Evolutionary conservation across 208 protist genomes (phyloP).

Genomic region (Novymonas esmeraldas): DNA sequence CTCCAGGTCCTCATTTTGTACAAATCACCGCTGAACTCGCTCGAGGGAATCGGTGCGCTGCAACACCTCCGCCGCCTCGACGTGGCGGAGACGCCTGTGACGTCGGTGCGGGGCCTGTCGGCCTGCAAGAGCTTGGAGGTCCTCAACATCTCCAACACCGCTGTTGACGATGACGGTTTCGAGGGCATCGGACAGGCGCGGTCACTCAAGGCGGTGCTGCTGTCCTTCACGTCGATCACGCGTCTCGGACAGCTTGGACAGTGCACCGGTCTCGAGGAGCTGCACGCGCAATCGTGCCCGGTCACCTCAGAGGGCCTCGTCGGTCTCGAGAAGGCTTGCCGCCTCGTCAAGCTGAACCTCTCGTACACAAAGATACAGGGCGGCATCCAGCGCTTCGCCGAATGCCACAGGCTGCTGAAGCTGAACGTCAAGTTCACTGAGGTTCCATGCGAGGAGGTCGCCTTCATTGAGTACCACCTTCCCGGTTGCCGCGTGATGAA

Average conservation of each 20-base stretch:
- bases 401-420: slow-evolving; percentile 25
- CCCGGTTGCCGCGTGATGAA: slow-evolving; percentile 28
- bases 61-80: slow-evolving; percentile 27
- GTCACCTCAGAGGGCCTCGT: slow-evolving; percentile 31
- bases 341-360: slow-evolving; percentile 35
- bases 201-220: slow-evolving; percentile 22
- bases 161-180: slow-evolving; percentile 32
- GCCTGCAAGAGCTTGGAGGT: slow-evolving; percentile 27
- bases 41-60: slow-evolving; percentile 28
- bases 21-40: slow-evolving; percentile 23
- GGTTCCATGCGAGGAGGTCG: slow-evolving; percentile 23
- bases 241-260: slow-evolving; percentile 26
- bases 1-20: slow-evolving; percentile 23
- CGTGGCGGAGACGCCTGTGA: slow-evolving; percentile 32
- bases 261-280: slow-evolving; percentile 33
- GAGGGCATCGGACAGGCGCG: slow-evolving; percentile 7
- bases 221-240: slow-evolving; percentile 33
- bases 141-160: slow-evolving; percentile 36
- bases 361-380: slow-evolving; percentile 30
- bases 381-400: slow-evolving; percentile 7
- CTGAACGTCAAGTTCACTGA: slow-evolving; percentile 38
- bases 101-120: slow-evolving; percentile 11
- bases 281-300: slow-evolving; percentile 27
- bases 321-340: slow-evolving; percentile 24
- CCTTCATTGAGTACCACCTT: slow-evolving; percentile 21